phyloP scores from a whole-genome alignment of 768 basidiomycete species.

The Pseudohyphozyma bogoriensis region DNA sequence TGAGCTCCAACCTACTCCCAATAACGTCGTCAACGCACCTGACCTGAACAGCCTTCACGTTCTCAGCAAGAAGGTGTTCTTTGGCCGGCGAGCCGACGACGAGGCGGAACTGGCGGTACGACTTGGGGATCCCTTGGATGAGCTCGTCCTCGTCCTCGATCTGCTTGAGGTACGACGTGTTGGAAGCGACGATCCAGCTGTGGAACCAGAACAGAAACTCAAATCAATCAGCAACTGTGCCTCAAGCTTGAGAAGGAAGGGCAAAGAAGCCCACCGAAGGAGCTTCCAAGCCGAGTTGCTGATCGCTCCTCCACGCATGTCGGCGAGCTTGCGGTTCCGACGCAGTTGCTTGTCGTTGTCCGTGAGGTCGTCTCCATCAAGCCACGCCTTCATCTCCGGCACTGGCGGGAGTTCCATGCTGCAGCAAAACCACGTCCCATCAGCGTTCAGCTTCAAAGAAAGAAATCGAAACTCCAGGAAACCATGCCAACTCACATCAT shows the following conservation, averaged over 20 bases:
- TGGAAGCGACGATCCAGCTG: conserved; percentile 58
- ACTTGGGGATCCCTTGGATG: conserved; percentile 49
- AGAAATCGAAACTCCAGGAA: no score
- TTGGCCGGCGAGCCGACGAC: conserved; percentile 62
- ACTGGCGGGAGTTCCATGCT: conserved; percentile 18
- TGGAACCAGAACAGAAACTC: no score
- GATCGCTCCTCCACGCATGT: conserved; percentile 46
- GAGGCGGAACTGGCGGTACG: conserved; percentile 58
- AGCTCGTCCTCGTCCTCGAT: conserved; percentile 49
- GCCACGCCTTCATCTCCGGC: conserved; percentile 47
- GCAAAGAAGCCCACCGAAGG: conserved; percentile 48
- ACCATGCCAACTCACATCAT: no score
- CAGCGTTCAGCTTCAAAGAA: no score
- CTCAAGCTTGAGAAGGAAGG: not conserved
- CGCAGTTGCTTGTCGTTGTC: conserved; percentile 47
- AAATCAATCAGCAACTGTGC: not conserved
- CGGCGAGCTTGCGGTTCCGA: conserved; percentile 49
- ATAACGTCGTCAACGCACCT: not conserved
- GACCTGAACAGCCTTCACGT: conserved; percentile 42
- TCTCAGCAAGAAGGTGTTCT: conserved; percentile 53
- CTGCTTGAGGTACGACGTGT: conserved; percentile 60
- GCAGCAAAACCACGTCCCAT: no score
- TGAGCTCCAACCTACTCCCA: no score
- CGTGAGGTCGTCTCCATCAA: conserved; percentile 33
- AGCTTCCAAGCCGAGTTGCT: conserved; percentile 57